These are phyloP conservation scores for Colletotrichum orbiculare DNA, from an alignment of 2,329 filamentous ascomycete species.

Conservation along the genomic window DNA sequence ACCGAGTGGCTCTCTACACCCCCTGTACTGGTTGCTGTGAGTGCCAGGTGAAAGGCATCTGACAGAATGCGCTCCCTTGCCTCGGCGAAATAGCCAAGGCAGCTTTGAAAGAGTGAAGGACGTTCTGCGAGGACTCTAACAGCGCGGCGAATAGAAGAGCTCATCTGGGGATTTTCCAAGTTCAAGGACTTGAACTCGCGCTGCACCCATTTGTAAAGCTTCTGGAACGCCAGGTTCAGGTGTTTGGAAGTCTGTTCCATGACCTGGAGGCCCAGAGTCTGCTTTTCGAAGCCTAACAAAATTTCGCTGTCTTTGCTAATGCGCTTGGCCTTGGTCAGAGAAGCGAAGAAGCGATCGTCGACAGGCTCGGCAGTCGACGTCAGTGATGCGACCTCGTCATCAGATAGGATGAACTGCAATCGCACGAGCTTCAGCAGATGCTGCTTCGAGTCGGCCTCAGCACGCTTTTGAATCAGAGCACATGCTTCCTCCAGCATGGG, in stretches of 20 bases:
- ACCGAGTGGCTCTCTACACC: slow-evolving; percentile 69
- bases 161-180: slow-evolving; percentile 93
- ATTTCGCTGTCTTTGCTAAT: slow-evolving; percentile 91
- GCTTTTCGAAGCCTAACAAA: slow-evolving; percentile 88
- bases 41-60: slow-evolving; percentile 87
- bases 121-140: slow-evolving; percentile 89
- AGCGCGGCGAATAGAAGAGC: slow-evolving; percentile 82
- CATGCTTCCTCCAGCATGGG: slow-evolving; percentile 83
- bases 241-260: slow-evolving; percentile 91
- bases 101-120: slow-evolving; percentile 91
- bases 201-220: slow-evolving; percentile 95
- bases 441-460: slow-evolving; percentile 82
- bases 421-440: slow-evolving; percentile 81
- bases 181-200: slow-evolving; percentile 92
- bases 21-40: slow-evolving; percentile 77
- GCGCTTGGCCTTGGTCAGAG: slow-evolving; percentile 82
- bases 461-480: slow-evolving; percentile 76
- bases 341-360: slow-evolving; percentile 84
- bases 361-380: slow-evolving; percentile 85
- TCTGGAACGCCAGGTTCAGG: slow-evolving; percentile 91
- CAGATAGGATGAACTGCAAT: slow-evolving; percentile 84
- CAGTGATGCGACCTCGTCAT: slow-evolving; percentile 80
- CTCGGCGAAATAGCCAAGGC: slow-evolving; percentile 92
- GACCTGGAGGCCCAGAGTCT: slow-evolving; percentile 86
- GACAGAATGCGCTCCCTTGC: slow-evolving; percentile 87